phyloP scores from a whole-genome alignment of 2,329 filamentous ascomycete genomes.

The Botrytis cinerea region DNA sequence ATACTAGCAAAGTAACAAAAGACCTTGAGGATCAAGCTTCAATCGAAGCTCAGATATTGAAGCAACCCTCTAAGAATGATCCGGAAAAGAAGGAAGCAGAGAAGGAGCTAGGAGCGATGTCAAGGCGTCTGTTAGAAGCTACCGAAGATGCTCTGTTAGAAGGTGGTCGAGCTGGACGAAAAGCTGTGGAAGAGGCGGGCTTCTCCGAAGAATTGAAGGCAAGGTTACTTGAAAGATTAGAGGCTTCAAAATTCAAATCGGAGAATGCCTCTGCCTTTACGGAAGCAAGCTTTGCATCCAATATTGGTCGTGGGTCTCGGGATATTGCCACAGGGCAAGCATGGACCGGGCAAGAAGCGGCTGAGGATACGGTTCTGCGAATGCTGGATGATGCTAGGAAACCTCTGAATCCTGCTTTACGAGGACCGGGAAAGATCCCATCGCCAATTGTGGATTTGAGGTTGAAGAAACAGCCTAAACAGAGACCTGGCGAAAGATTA shows the following conservation, averaged over 20 bases:
- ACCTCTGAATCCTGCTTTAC: slow-evolving; percentile 57
- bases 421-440: slow-evolving; percentile 49
- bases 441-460: slow-evolving; percentile 56
- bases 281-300: slow-evolving; percentile 51
- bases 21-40: slow-evolving; percentile 21
- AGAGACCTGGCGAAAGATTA: slow-evolving; percentile 50
- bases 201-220: slow-evolving; percentile 65
- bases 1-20: slow-evolving; percentile 26
- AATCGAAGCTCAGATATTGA: slow-evolving; percentile 28
- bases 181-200: slow-evolving; percentile 61
- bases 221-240: slow-evolving; percentile 57
- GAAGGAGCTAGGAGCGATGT: slow-evolving; percentile 46
- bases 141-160: slow-evolving; percentile 63
- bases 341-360: slow-evolving; percentile 77
- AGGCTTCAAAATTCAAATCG: slow-evolving; percentile 54
- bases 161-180: slow-evolving; percentile 60
- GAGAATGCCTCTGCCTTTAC: slow-evolving; percentile 53
- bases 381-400: slow-evolving; percentile 84
- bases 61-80: slow-evolving; percentile 15
- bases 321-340: slow-evolving; percentile 66
- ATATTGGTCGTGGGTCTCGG: slow-evolving; percentile 68
- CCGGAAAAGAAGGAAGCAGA: background rate
- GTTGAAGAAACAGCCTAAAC: slow-evolving; percentile 45
- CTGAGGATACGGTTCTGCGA: slow-evolving; percentile 75
- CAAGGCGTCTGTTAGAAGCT: slow-evolving; percentile 60